Evolutionary conservation across 108 stramenopile genomes (phyloP), one percentile per base, ranked within the genome.

Genomic region (Cyclotella sp.): DNA sequence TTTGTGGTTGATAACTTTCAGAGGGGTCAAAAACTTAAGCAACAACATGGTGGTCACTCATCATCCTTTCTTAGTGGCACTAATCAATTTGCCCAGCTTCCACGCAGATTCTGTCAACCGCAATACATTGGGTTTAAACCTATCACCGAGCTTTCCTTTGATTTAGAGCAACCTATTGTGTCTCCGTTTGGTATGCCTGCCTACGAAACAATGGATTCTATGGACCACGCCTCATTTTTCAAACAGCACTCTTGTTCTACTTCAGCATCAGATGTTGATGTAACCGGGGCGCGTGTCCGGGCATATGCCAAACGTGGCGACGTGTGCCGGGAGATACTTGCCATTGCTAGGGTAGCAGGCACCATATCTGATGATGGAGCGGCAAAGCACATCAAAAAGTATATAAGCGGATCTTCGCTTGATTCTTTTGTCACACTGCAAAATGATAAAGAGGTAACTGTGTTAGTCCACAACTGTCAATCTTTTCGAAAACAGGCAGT

Each of bases 131-230:
- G 53, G 53, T 19, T 19, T n/a, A 19, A 54, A 7, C 9, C 53
- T 19, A 54, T 54, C 21, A 54, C 14, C 15, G 59, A 61, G 16
- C 30, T 61, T 24, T 8, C 8, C 8, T 61, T 29, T 34, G 12
- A 9, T 61, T 28, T 34, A 11, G 29, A 34, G 4, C 59, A 61
- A 61, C 27, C 27, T 61, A 11, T 29, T 61, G 27, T 28, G 29
- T 26, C 59, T 11, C 59, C 59, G 16, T 10, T 29, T 61, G 59
- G 59, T 29, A 61, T 61, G 59, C 29, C 59, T 16, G 7, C 30
- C 9, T 61, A 61, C 30, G 27, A 61, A 61, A 30, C 11, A 14
- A 12, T 19, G 11, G 9, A 9, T 19, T 9, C 29, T 28, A 34
- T 34, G 27, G 27, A 11, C 9, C 9, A 11, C 10, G 59, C 11